These are phyloP conservation scores for Bauhinia variegata DNA, from an alignment of 306 rosid genomes.

Conservation along the genomic window DNA sequence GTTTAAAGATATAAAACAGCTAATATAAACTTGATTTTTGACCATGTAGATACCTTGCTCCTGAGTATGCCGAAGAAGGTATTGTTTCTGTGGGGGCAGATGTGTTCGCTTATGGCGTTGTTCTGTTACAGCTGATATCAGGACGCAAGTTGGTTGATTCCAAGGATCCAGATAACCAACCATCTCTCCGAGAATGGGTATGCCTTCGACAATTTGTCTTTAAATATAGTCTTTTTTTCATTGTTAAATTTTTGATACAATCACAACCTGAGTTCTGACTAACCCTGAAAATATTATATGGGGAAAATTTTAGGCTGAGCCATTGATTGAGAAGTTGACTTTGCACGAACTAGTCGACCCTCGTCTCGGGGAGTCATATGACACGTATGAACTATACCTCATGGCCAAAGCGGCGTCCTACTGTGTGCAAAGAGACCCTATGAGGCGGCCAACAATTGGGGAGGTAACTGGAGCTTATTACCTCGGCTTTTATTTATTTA, in stretches of 20 bases:
- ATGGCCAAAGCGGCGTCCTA: conserved; percentile 75
- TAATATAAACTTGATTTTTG: conserved; percentile 17
- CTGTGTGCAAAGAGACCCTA: conserved; percentile 64
- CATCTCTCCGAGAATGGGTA: conserved; percentile 82
- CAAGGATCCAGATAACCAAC: conserved; percentile 37
- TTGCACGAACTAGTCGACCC: conserved; percentile 72
- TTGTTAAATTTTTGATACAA: too few species aligned
- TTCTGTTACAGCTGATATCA: conserved; percentile 69
- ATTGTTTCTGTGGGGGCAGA: conserved; percentile 68
- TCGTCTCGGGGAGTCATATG: conserved; percentile 68
- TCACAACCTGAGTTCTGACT: neutral
- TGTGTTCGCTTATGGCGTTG: conserved; percentile 72
- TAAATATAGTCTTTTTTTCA: neutral
- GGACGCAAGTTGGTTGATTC: conserved; percentile 58
- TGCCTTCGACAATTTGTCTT: conserved; percentile 11
- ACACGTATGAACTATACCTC: conserved; percentile 58
- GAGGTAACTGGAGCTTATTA: conserved; percentile 49
- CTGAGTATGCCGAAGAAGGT: conserved; percentile 82
- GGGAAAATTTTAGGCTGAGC: conserved; percentile 57
- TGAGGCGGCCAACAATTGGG: conserved; percentile 75
- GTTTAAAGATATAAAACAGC: neutral
- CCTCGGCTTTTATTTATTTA: neutral
- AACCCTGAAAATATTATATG: neutral
- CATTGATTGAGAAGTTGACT: conserved; percentile 61
- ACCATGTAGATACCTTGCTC: conserved; percentile 72